phyloP scores from a whole-genome alignment of 768 basidiomycete genomes.

The Leucogyrophana mollusca region DNA sequence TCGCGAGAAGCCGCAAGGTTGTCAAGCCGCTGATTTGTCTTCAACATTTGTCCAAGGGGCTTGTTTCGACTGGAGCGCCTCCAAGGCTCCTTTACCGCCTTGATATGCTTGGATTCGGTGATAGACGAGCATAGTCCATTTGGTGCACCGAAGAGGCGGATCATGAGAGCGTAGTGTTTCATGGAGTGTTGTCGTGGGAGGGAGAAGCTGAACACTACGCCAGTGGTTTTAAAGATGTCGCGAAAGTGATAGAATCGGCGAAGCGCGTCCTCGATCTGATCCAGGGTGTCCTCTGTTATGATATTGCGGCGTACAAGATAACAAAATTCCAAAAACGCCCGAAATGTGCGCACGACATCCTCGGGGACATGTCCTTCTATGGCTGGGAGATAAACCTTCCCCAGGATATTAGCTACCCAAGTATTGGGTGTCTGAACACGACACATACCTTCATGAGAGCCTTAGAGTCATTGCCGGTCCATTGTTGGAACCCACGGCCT shows the following conservation, averaged over 20 bases:
- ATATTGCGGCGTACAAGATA: slow-evolving; percentile 24
- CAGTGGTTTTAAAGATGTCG: slow-evolving; percentile 10
- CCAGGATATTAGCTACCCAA: background rate
- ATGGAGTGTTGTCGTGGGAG: slow-evolving; percentile 32
- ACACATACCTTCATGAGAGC: slow-evolving; percentile 2
- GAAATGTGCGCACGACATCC: slow-evolving; percentile 21
- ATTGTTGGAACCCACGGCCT: slow-evolving; percentile 19
- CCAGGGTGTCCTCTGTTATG: slow-evolving; percentile 18
- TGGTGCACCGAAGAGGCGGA: slow-evolving; percentile 27
- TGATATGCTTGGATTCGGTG: slow-evolving; percentile 34
- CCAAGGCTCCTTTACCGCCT: slow-evolving; percentile 34
- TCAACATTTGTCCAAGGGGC: slow-evolving; percentile 26
- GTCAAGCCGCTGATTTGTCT: background rate
- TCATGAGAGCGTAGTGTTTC: slow-evolving; percentile 21
- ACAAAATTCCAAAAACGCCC: slow-evolving; percentile 27
- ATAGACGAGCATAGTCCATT: slow-evolving; percentile 36
- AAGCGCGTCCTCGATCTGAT: slow-evolving; percentile 15
- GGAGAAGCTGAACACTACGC: slow-evolving; percentile 17
- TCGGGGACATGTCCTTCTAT: slow-evolving; percentile 26
- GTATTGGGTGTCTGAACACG: background rate
- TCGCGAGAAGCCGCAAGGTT: background rate
- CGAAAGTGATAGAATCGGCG: slow-evolving; percentile 18
- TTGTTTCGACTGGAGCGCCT: slow-evolving; percentile 23
- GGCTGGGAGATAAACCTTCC: slow-evolving; percentile 19
- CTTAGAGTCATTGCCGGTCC: slow-evolving; percentile 23